Conservation (phyloP, 257 asterid genomes). For the Thymus mandschuricus region DNA sequence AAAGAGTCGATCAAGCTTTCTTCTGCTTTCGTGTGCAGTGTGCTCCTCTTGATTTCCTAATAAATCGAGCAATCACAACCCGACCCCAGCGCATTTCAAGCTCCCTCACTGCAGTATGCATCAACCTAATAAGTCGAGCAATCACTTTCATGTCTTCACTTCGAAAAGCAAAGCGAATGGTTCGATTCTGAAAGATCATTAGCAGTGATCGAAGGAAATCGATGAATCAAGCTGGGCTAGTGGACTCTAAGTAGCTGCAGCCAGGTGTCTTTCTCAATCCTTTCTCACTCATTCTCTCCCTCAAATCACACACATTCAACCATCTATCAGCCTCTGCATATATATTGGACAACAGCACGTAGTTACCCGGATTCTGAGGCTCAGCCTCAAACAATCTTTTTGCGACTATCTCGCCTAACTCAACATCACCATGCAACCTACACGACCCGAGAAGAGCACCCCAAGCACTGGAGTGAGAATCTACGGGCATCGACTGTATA, state of each 20-base stretch:
- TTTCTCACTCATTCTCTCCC: slow-evolving; percentile 58
- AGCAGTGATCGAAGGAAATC: not conserved
- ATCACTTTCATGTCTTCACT: not conserved
- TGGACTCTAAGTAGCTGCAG: slow-evolving; percentile 47
- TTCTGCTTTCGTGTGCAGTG: not conserved
- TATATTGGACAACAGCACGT: slow-evolving; percentile 67
- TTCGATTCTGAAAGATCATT: not conserved
- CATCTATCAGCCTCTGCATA: slow-evolving; percentile 72
- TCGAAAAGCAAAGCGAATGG: not conserved
- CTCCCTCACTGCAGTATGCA: too few species aligned
- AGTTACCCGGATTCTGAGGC: slow-evolving; percentile 66
- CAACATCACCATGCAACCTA: slow-evolving; percentile 55
- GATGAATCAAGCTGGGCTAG: slow-evolving; percentile 23
- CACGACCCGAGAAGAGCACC: slow-evolving; percentile 87
- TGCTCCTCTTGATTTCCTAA: not conserved
- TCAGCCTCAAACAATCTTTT: slow-evolving; percentile 62
- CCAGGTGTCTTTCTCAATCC: slow-evolving; percentile 69
- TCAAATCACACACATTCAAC: slow-evolving; percentile 57
- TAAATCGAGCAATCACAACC: not conserved
- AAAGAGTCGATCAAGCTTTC: not conserved
- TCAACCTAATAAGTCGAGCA: not conserved
- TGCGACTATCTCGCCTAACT: slow-evolving; percentile 61
- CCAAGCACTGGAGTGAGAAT: slow-evolving; percentile 77
- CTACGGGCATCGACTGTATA: slow-evolving; percentile 54
- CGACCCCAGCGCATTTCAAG: too few species aligned